Percentiles rank a stretch among this genome's conserved stretches.
Evolutionary conservation across 2,329 filamentous ascomycete species (phyloP).

Genomic region (Pseudogymnoascus sp.): DNA sequence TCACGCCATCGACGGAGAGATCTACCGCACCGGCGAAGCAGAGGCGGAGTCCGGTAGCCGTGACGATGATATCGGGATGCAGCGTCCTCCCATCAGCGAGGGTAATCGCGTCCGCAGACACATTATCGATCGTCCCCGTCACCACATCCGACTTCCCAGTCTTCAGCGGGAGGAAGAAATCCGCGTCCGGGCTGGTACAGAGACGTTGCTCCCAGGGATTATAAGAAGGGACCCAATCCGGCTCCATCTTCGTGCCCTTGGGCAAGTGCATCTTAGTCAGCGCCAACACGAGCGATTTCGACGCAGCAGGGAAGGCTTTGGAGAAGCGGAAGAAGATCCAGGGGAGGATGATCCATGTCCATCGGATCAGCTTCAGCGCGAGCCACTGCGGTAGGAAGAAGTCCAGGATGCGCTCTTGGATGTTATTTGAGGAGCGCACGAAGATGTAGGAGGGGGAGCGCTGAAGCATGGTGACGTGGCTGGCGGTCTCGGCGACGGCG

Average conservation of each 20-base stretch:
- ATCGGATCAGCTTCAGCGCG: conserved; percentile 37
- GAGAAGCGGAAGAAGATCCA: conserved; percentile 33
- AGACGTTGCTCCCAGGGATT: conserved; percentile 62
- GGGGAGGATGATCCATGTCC: conserved; percentile 39
- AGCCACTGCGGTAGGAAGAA: conserved; percentile 37
- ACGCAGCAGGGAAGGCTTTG: conserved; percentile 38
- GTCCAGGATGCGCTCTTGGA: conserved; percentile 31
- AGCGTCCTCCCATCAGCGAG: conserved; percentile 39
- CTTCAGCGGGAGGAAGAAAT: conserved; percentile 38
- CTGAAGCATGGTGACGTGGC: conserved; percentile 61
- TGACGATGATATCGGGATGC: conserved; percentile 54
- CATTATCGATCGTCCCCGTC: conserved; percentile 39
- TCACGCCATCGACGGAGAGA: conserved; percentile 43
- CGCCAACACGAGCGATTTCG: conserved; percentile 37
- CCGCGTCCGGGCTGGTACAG: conserved; percentile 45
- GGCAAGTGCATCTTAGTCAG: conserved; percentile 42
- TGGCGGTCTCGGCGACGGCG: conserved; percentile 48
- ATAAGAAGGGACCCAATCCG: conserved; percentile 48
- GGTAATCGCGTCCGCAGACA: conserved; percentile 37
- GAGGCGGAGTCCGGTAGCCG: conserved; percentile 55
- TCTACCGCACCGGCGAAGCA: conserved; percentile 45
- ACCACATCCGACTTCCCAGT: conserved; percentile 35
- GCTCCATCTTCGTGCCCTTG: conserved; percentile 38
- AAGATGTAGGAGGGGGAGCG: conserved; percentile 57
- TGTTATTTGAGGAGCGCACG: conserved; percentile 39